Evolutionary conservation across 345 rosid genomes (phyloP).

Genomic region (Eucalyptus cloeziana): DNA sequence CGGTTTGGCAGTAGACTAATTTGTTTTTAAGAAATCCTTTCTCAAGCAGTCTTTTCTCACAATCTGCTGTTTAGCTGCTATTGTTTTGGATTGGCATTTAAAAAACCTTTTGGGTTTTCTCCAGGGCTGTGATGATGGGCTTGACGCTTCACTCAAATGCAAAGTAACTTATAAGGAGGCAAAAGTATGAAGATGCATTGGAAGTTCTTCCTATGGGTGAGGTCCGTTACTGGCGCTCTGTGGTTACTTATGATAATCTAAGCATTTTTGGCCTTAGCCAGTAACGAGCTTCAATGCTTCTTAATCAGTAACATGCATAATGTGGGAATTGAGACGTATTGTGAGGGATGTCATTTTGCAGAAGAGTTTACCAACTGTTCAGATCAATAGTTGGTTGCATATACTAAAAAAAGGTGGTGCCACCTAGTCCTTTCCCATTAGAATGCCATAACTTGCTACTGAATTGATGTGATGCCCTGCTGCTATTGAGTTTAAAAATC

Average conservation of each 20-base stretch:
- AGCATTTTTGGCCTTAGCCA: not conserved
- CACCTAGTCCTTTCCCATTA: too few species aligned
- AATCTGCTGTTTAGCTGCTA: not conserved
- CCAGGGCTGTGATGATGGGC: constrained; percentile 86
- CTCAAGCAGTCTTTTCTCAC: not conserved
- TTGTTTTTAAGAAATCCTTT: not conserved
- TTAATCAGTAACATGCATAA: not conserved
- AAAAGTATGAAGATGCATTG: constrained; percentile 56
- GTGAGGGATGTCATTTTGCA: too few species aligned
- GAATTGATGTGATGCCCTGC: not conserved
- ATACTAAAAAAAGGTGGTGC: too few species aligned
- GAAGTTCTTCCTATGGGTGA: constrained; percentile 92
- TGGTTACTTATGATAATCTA: not conserved
- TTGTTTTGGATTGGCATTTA: not conserved
- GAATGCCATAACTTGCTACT: not conserved
- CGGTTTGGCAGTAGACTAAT: constrained; percentile 21
- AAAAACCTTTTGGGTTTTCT: not conserved
- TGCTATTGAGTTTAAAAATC: not conserved
- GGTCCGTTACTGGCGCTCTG: constrained; percentile 24
- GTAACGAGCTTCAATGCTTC: not conserved
- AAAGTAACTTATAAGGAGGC: constrained; percentile 39
- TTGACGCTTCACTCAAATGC: constrained; percentile 79
- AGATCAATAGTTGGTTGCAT: not conserved
- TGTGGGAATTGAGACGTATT: not conserved
- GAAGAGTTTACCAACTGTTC: too few species aligned